A percentile compares a stretch with the other conserved stretches of the same genome.
Evolutionary conservation across 2,329 filamentous ascomycete species (phyloP).

Genomic region (Fusarium succisae): DNA sequence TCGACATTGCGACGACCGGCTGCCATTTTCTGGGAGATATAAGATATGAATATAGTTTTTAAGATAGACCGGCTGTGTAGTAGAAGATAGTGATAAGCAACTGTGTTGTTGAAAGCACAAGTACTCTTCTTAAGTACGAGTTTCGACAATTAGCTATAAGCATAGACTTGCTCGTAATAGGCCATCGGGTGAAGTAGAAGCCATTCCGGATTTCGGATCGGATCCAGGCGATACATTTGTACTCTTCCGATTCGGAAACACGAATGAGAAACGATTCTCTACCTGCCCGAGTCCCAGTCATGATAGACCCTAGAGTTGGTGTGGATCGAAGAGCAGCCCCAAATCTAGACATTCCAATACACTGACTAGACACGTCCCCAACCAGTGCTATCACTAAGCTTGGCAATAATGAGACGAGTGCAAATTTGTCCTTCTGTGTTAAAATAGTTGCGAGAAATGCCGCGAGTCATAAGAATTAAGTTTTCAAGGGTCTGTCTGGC

Average conservation of each 20-base stretch:
- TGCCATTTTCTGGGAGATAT: background rate
- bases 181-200: rapidly evolving
- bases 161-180: rapidly evolving
- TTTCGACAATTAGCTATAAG: rapidly evolving
- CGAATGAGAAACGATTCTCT: rapidly evolving
- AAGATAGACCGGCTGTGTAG: too few relatives aligned
- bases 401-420: background rate
- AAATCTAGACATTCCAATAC: rapidly evolving
- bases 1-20: background rate
- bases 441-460: rapidly evolving
- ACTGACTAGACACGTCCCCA: background rate
- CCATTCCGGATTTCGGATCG: background rate
- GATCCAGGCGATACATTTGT: background rate
- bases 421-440: rapidly evolving
- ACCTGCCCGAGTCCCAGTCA: background rate
- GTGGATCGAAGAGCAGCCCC: background rate
- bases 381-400: background rate
- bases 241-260: background rate
- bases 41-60: too few relatives aligned
- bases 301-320: rapidly evolving
- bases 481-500: background rate
- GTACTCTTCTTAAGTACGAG: background rate
- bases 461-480: background rate
- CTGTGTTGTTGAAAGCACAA: too few relatives aligned
- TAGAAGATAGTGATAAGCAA: too few relatives aligned